Base-by-base conservation (phyloP, 2,329 filamentous ascomycete genomes). In the Penicillium sp. region DNA sequence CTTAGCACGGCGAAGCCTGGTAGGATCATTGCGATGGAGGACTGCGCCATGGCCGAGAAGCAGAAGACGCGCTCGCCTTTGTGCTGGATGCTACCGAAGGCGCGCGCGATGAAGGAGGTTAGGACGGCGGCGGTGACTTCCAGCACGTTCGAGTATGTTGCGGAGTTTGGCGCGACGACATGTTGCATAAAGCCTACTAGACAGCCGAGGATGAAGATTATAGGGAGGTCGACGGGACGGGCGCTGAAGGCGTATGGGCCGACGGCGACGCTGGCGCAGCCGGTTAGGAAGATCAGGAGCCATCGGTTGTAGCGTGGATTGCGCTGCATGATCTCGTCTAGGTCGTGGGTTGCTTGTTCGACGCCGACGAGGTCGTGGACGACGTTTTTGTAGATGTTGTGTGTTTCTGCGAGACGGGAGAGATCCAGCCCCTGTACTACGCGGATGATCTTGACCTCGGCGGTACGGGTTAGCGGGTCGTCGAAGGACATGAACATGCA, bases 231-330 rank as follows among this genome's bases (percentile, higher is more conserved):
- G 45, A 92, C 87, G 39, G 86, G 83, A 2, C 89, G 83, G 4
- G 87, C 89, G 55, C 85, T 78, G 67, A 93, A 94, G 4, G 88
- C 87, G 65, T 93, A 93, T 0, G 89, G 89, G 0, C 88, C 89
- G 1, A 93, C 89, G 5, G 80, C 83, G 1, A 85, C 87, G 13
- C 88, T 90, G 4, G 89, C 89, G 3, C 91, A 72, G 0, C 90
- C 90, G 60, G 89, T 92, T 34, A 92, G 72, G 1, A 85, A 72
- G 1, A 94, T 83, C 11, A 80, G 69, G 5, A 77, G 60, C 78
- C 78, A 82, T 1, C 72, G 67, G 49, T 74, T 72, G 60, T 80
- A 86, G 66, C 85, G 85, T 44, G 78, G 75, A 56, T 80, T 79
- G 10, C 79, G 74, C n/a, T 75, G 72, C 63, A 84, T 82, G 50